A percentile compares a stretch with the other conserved stretches of the same genome.
These are phyloP conservation scores for Penicillium canariense DNA, from an alignment of 495 filamentous ascomycete species.

Conservation along the genomic window DNA sequence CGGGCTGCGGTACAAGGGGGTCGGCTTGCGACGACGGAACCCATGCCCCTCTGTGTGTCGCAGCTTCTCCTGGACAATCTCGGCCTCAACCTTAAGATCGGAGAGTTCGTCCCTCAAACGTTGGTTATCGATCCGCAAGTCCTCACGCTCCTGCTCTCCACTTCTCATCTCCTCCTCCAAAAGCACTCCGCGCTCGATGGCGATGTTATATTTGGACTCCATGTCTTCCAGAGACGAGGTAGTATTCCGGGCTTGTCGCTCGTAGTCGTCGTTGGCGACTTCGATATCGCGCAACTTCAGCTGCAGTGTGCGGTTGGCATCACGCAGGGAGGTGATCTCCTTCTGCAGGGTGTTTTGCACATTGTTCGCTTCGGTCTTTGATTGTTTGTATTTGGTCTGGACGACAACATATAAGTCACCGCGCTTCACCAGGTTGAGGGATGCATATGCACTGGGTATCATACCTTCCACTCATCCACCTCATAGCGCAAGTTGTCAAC, in stretches of 20 bases:
- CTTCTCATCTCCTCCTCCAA: constrained; percentile 89
- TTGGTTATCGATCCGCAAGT: constrained; percentile 82
- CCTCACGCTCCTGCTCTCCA: constrained; percentile 87
- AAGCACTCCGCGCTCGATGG: constrained; percentile 88
- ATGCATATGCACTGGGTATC: constrained; percentile 11
- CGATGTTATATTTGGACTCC: constrained; percentile 93
- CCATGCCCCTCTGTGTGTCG: constrained; percentile 59
- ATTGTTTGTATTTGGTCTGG: constrained; percentile 93
- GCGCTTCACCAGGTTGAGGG: neutral
- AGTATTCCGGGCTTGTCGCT: constrained; percentile 90
- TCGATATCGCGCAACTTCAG: constrained; percentile 89
- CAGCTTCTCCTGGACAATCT: constrained; percentile 91
- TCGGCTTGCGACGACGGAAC: constrained; percentile 52
- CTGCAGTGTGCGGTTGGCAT: constrained; percentile 75
- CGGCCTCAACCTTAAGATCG: constrained; percentile 89
- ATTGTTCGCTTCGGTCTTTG: constrained; percentile 77
- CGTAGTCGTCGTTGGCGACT: constrained; percentile 97
- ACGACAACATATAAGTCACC: neutral
- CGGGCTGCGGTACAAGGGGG: constrained; percentile 44
- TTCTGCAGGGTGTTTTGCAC: constrained; percentile 89
- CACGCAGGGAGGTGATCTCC: constrained; percentile 88
- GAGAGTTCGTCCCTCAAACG: constrained; percentile 84
- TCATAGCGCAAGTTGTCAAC: constrained; percentile 80
- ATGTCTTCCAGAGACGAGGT: constrained; percentile 93
- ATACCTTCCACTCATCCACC: constrained; percentile 97